Percentiles rank a stretch among this genome's conserved stretches.
Conservation (phyloP, 345 rosid genomes). For the Conringia planisiliqua region DNA sequence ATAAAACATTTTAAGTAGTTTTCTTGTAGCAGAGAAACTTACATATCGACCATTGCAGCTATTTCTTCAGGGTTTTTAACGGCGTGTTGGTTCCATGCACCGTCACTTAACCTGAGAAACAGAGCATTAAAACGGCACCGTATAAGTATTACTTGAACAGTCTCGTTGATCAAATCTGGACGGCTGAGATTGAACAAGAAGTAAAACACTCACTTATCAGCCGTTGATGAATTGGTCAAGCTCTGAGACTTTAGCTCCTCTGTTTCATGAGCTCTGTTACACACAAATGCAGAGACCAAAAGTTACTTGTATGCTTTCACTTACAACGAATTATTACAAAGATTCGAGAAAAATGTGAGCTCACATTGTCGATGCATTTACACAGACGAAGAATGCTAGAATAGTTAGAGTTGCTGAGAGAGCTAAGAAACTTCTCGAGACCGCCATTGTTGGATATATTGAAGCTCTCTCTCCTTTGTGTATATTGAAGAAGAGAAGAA, state of each 20-base stretch:
- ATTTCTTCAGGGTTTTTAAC: constrained; percentile 67
- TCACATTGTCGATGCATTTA: constrained; percentile 37
- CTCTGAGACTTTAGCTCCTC: constrained; percentile 28
- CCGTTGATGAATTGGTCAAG: constrained; percentile 23
- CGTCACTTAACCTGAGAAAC: constrained; percentile 33
- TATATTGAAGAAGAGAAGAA: not conserved
- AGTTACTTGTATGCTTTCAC: not conserved
- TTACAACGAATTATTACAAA: not conserved
- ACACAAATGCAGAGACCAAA: not conserved
- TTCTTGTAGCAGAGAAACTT: constrained; percentile 19
- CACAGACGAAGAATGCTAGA: constrained; percentile 33
- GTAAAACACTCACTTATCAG: constrained; percentile 6
- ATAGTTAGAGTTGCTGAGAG: constrained; percentile 37
- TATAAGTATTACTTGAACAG: not conserved
- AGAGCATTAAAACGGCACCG: not conserved
- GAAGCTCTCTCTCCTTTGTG: constrained; percentile 21
- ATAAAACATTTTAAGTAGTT: not conserved
- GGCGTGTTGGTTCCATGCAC: constrained; percentile 54
- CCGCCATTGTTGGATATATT: constrained; percentile 42
- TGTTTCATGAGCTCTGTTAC: constrained; percentile 29
- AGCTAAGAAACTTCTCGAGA: constrained; percentile 38
- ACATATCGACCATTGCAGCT: constrained; percentile 72
- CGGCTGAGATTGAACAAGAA: not conserved
- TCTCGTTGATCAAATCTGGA: not conserved
- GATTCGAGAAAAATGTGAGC: not conserved